A percentile compares a stretch with the other conserved stretches of the same genome.
Conservation (phyloP, 2,329 filamentous ascomycete genomes). For the Penicillium thymicola region DNA sequence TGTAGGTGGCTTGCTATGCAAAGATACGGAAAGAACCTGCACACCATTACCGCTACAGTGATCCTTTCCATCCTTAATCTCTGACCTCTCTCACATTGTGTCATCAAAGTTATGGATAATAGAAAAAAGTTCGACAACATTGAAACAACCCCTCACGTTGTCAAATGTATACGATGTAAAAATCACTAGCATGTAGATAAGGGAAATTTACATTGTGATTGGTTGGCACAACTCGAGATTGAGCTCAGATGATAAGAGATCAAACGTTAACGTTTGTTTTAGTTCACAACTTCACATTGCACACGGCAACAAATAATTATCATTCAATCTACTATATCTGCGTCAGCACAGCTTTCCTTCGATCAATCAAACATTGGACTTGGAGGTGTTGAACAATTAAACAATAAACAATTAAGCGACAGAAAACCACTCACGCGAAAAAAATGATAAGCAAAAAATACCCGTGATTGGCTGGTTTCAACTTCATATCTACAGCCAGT, state of each 20-base stretch:
- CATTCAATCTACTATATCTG: not conserved
- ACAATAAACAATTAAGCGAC: not conserved
- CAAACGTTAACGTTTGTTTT: not conserved
- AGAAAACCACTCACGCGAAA: not conserved
- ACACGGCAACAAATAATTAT: not conserved
- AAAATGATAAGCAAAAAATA: constrained; percentile 17
- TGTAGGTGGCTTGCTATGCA: not conserved
- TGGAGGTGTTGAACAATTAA: not conserved
- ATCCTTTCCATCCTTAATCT: not conserved
- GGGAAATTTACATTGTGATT: constrained; percentile 13
- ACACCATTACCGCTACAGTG: not conserved
- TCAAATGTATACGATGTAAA: not conserved
- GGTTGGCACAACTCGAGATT: constrained; percentile 1
- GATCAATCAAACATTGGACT: not conserved
- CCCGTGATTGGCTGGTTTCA: constrained; percentile 25
- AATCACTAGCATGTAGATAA: not conserved
- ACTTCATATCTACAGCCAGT: constrained; percentile 33
- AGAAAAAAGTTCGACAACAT: not conserved
- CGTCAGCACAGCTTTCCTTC: not conserved
- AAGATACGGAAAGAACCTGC: not conserved
- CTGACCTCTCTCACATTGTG: not conserved
- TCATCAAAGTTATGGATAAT: not conserved
- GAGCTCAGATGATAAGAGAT: constrained; percentile 14
- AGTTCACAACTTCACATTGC: not conserved
- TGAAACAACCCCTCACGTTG: not conserved